These are phyloP conservation scores for Glycine soja DNA, from an alignment of 306 rosid species.

Conservation along the genomic window DNA sequence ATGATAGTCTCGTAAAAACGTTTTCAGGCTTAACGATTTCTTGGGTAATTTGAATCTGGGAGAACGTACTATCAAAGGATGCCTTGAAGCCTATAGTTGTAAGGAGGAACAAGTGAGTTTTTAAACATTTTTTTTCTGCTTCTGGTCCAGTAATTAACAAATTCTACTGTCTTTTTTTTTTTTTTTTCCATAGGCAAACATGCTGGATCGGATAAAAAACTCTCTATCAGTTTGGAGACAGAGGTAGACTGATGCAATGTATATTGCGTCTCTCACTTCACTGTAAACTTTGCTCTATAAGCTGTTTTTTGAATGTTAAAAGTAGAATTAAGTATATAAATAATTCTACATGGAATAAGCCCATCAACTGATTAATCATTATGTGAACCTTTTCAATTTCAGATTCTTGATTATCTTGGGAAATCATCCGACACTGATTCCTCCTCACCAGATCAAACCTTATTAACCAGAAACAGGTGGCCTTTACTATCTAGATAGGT, in stretches of 20 bases:
- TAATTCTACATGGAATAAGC: background rate
- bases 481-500: constrained; percentile 46
- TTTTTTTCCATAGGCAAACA: constrained; percentile 73
- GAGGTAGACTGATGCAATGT: constrained; percentile 61
- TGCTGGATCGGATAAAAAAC: constrained; percentile 90
- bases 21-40: constrained; percentile 75
- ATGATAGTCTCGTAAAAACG: background rate
- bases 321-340: background rate
- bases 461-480: constrained; percentile 82
- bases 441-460: constrained; percentile 70
- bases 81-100: constrained; percentile 97
- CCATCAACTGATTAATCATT: background rate
- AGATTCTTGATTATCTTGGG: constrained; percentile 90
- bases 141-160: constrained; percentile 28
- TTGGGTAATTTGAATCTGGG: constrained; percentile 81
- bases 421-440: constrained; percentile 81
- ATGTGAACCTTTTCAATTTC: constrained; percentile 40
- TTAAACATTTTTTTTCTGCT: constrained; percentile 11
- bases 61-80: constrained; percentile 87
- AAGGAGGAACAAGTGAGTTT: constrained; percentile 49
- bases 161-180: background rate
- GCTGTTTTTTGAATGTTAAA: background rate
- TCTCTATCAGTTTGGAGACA: constrained; percentile 89
- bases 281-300: background rate
- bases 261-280: background rate